phyloP scores from a whole-genome alignment of 805 yeast species.

The Lipomyces yamanashiensis region DNA sequence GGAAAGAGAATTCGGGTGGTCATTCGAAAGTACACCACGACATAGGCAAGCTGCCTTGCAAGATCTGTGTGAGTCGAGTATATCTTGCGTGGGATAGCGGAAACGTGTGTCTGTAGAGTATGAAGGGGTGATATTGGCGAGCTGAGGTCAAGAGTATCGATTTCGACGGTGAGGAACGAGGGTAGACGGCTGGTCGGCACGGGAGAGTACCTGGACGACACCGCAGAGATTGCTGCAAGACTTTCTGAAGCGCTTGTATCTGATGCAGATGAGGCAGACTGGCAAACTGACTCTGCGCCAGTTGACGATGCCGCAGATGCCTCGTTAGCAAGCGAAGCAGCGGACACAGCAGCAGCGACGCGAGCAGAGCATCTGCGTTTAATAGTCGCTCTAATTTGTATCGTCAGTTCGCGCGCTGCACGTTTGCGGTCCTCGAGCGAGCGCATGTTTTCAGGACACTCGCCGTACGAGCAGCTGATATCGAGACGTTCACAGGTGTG shows the following conservation, averaged over 20 bases:
- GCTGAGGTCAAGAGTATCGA: conserved; percentile 16
- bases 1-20: conserved; percentile 21
- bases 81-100: conserved; percentile 4
- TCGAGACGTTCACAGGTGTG: conserved; percentile 24
- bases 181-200: background rate
- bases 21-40: conserved; percentile 21
- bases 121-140: conserved; percentile 4
- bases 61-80: conserved; percentile 1
- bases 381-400: conserved; percentile 14
- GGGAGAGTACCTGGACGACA: background rate
- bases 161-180: conserved; percentile 6
- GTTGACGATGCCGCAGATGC: background rate
- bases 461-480: conserved; percentile 25
- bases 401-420: conserved; percentile 19
- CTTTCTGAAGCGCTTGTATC: background rate
- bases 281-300: background rate
- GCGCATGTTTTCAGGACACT: conserved; percentile 25
- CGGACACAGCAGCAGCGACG: background rate
- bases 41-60: conserved; percentile 16
- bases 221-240: background rate
- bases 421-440: conserved; percentile 17
- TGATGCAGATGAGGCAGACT: background rate
- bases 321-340: background rate
- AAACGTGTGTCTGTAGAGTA: background rate
- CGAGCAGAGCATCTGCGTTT: conserved; percentile 3